Evolutionary conservation across 1,139 yeast species (phyloP), one percentile per base, ranked within the genome.

Genomic region (Meyerozyma guilliermondii): DNA sequence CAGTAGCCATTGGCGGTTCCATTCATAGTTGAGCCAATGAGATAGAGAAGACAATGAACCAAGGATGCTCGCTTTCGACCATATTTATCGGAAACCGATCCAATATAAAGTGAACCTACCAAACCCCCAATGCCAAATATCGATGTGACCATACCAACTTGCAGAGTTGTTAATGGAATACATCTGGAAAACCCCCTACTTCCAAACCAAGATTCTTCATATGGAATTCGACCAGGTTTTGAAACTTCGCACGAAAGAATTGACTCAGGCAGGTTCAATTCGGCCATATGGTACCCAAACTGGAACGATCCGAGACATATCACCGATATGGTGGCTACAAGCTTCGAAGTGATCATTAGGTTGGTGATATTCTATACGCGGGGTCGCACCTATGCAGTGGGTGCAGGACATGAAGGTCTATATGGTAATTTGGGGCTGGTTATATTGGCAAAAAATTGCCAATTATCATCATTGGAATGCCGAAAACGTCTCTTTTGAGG

Each of bases 281-380:
- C 96, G 0, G 96, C 83, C 74, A 89, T 75, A 59, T 89, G 96
- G 59, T 82, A 87, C 2, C 98, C 97, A 61, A 83, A 89, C 58
- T 87, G 96, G n/a, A 88, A 64, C 1, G 94, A 80, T 7, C 88
- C 84, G 28, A 87, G 56, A 50, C 91, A 82, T 2, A 66, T 60
- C 24, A 66, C 57, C 2, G 64, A 47, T 13, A 69, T 68, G 1
- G 71, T 59, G n/a, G 53, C 43, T 4, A 65, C 44, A 42, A 68
- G 55, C 28, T 53, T 56, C 14, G 54, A 40, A 2, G 71, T 66
- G 16, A 33, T 17, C 36, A 33, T 33, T 33, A 16, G 24, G 10
- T 17, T 17, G n/a, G n/a, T n/a, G 11, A 29, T 5, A 29, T 29
- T 29, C 5, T 6, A 20, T 20, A 18, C 22, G 33, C 33, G 33